Evolutionary conservation across 495 filamentous ascomycete genomes (phyloP), one percentile per base, ranked within the genome.

Genomic region (Penicillium longicatenatum): DNA sequence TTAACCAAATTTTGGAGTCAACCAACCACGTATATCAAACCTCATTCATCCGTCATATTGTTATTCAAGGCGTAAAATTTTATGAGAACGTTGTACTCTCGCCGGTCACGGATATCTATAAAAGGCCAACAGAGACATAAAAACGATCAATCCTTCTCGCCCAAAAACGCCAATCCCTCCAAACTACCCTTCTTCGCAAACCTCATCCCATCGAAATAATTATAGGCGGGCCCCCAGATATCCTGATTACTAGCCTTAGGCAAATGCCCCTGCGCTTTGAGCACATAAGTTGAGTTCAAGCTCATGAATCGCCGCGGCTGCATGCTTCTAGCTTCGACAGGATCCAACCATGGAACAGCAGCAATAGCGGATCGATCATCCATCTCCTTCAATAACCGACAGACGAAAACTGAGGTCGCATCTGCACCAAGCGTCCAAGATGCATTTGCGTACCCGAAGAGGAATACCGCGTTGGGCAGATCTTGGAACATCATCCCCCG

Each of bases 341-440:
- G 21, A 14, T 22, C 21, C 30, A 39, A 37, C 19, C 49, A 4
- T 3, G 49, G 49, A 37, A 51, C 33, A 20, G 19, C 49, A 51
- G 9, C 49, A 8, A 8, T 1, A 20, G 14, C 21, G 16, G n/a
- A 12, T 3, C 11, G 17, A 11, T 11, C 30, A 17, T 22, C 6
- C 17, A 51, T 39, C 29, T 50, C 19, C 49, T 39, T 14, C n/a
- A 51, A 51, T 2, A 80, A 58, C 3, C 83, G 78, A 16, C 63
- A 66, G 16, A 84, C 39, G 21, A 82, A 68, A 16, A 72, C 72
- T 3, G 78, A 77, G 4, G 81, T 78, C 0, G 78, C 74, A 61
- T 87, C 84, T 1, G 82, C 76, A 17, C 82, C 82, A 1, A 86
- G 70, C 0, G 85, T 86, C 85, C 84, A 88, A 0, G 78, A 77